Base-by-base conservation (phyloP, 331 rosid genomes). In the Cydonia oblonga region DNA sequence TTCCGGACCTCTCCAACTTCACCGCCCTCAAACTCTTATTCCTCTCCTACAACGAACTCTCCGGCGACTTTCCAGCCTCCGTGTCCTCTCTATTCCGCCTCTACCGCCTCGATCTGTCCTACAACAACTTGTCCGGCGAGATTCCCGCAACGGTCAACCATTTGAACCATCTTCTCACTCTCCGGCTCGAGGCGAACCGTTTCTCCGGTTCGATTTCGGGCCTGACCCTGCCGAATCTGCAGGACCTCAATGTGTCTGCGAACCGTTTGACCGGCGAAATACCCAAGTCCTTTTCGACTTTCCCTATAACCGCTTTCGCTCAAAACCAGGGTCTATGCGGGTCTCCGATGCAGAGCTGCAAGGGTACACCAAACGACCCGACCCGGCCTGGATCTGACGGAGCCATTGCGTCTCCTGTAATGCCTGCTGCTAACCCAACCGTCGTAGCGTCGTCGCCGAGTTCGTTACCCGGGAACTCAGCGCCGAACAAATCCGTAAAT, bases 31-130 rank as follows among this genome's bases (percentile, higher is more conserved):
- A 80, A 44, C 92, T 90, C 29, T 80, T 93, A n/a, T 93, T 82
- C 22, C 86, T 93, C 42, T 86, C 93, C 11, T 35, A 77, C 80
- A 93, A 93, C 67, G 40, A 73, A 1, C 81, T 93, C 73, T 84
- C 93, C 81, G 97, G 96, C 15, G 71, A 67, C 9, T 76, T 93
- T 9, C 97, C 97, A 12, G 25, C 60, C 13, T 52, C 88, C 0
- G 62, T 78, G 0, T 42, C 81, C 12, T 75, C 92, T 2, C 89
- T 93, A 6, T 63, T 77, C 76, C 88, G 88, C 1, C 77, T 92
- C 12, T 89, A 82, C 85, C 97, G 97, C 5, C 88, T 93, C 70
- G 98, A 93, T 81, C 87, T 93, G 52, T 88, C 98, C 0, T 53
- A 75, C 79, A 93, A 93, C 76, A 83, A 78, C 69, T 57, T 90